phyloP scores from a whole-genome alignment of 2,329 filamentous ascomycete species.

The Colletotrichum tamarilloi region DNA sequence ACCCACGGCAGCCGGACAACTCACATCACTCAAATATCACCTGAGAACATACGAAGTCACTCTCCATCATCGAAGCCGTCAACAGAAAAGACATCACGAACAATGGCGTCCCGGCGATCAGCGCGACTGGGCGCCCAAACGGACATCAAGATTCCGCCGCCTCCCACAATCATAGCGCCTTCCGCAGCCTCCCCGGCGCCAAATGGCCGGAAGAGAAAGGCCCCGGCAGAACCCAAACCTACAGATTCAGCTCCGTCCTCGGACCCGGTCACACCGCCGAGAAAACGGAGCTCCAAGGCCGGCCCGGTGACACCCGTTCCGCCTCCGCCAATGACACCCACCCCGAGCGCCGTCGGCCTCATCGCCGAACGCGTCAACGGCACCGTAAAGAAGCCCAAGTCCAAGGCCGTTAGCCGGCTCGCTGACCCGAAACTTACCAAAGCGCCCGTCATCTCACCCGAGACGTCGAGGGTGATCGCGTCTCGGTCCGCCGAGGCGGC shows the following conservation, averaged over 20 bases:
- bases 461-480: constrained; percentile 72
- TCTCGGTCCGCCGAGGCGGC: constrained; percentile 58
- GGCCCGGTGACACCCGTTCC: constrained; percentile 20
- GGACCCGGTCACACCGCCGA: constrained; percentile 45
- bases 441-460: constrained; percentile 77
- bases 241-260: constrained; percentile 36
- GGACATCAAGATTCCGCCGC: constrained; percentile 33
- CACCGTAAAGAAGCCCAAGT: constrained; percentile 48
- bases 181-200: constrained; percentile 15
- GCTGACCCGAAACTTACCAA: constrained; percentile 75
- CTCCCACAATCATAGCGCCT: constrained; percentile 36
- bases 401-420: constrained; percentile 61
- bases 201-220: constrained; percentile 49
- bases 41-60: neutral
- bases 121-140: constrained; percentile 53
- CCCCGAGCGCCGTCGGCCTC: constrained; percentile 55
- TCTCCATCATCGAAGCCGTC: neutral
- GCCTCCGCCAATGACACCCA: constrained; percentile 57
- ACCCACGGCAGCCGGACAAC: neutral
- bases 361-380: constrained; percentile 46
- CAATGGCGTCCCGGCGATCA: constrained; percentile 47
- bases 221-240: constrained; percentile 17
- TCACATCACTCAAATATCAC: neutral
- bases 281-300: constrained; percentile 43
- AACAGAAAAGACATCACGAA: neutral